These are phyloP conservation scores for Trypanosoma boissoni DNA, from an alignment of 208 protist species.

Conservation along the genomic window DNA sequence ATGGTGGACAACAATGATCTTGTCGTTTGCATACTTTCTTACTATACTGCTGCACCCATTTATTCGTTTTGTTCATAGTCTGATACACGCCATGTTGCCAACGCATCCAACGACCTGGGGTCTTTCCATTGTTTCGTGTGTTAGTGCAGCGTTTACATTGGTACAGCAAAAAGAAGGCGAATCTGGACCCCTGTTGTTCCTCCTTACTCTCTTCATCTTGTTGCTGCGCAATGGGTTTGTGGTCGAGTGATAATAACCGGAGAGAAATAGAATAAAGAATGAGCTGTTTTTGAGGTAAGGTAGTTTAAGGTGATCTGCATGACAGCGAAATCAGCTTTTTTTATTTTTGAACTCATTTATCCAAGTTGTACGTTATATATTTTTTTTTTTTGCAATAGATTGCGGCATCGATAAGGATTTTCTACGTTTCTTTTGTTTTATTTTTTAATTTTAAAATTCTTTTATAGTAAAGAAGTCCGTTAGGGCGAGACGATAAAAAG, in stretches of 20 bases:
- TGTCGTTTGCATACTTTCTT: conserved; percentile 49
- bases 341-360: too few relatives aligned
- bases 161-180: conserved; percentile 25
- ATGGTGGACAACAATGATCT: conserved; percentile 23
- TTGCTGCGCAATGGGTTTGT: conserved; percentile 67
- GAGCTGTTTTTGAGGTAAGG: too few relatives aligned
- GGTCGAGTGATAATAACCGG: conserved; percentile 19
- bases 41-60: conserved; percentile 37
- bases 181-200: conserved; percentile 12
- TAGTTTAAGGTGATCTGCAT: too few relatives aligned
- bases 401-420: too few relatives aligned
- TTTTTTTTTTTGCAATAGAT: too few relatives aligned
- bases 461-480: too few relatives aligned
- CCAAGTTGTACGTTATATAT: too few relatives aligned
- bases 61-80: conserved; percentile 26
- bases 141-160: conserved; percentile 27
- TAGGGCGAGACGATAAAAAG: too few relatives aligned
- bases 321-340: too few relatives aligned
- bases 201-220: conserved; percentile 24
- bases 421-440: too few relatives aligned
- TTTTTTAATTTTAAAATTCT: too few relatives aligned
- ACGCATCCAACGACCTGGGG: conserved; percentile 74
- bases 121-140: conserved; percentile 31
- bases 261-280: too few relatives aligned
- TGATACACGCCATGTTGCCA: conserved; percentile 41